phyloP scores from a whole-genome alignment of 208 protist species.

The Crithidia brevicula region DNA sequence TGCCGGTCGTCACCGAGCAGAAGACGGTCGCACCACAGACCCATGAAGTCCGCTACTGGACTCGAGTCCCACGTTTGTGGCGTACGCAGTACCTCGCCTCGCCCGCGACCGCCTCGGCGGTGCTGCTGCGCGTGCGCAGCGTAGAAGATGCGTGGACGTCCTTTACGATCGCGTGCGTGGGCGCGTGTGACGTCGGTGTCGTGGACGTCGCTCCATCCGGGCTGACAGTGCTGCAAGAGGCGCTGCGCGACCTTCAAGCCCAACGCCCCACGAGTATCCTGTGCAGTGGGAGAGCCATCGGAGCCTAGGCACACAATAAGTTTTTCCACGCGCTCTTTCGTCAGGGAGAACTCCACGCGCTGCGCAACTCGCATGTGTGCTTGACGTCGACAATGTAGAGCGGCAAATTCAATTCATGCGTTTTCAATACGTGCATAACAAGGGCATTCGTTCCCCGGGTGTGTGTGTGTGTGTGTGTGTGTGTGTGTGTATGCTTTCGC shows the following conservation, averaged over 20 bases:
- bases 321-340: constrained; percentile 37
- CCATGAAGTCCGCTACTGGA: constrained; percentile 67
- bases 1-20: constrained; percentile 64
- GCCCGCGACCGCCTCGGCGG: constrained; percentile 1
- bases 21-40: constrained; percentile 85
- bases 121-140: constrained; percentile 15
- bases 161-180: constrained; percentile 64
- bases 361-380: constrained; percentile 18
- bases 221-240: constrained; percentile 66
- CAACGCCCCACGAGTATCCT: constrained; percentile 41
- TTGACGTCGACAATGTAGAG: no score
- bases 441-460: no score
- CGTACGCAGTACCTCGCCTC: constrained; percentile 28
- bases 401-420: no score
- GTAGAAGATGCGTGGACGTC: constrained; percentile 47
- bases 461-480: no score
- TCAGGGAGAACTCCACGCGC: constrained; percentile 37
- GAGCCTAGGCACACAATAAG: constrained; percentile 71
- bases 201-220: constrained; percentile 75
- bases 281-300: constrained; percentile 9
- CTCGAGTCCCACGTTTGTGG: constrained; percentile 84
- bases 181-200: constrained; percentile 54
- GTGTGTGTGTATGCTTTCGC: neutral
- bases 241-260: constrained; percentile 40
- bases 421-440: no score